These are phyloP conservation scores for Glonium stellatum DNA, from an alignment of 495 filamentous ascomycete genomes.

Conservation along the genomic window DNA sequence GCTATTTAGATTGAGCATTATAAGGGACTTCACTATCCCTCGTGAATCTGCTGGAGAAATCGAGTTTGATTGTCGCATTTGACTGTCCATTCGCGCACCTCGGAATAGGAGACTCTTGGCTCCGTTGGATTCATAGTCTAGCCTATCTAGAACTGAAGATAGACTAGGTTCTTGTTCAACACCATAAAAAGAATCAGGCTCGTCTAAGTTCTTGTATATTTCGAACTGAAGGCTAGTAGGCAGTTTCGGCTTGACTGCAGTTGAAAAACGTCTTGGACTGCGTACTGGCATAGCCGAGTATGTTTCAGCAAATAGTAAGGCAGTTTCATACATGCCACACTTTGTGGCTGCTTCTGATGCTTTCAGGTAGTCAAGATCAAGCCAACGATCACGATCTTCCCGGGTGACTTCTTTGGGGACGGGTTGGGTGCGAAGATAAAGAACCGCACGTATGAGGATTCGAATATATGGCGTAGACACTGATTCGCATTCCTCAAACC, in stretches of 20 bases:
- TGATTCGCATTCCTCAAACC: constrained; percentile 42
- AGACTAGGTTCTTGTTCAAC: constrained; percentile 71
- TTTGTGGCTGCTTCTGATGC: constrained; percentile 68
- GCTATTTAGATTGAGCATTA: constrained; percentile 61
- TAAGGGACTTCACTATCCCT: constrained; percentile 55
- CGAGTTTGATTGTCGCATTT: constrained; percentile 51
- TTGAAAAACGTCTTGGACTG: constrained; percentile 60
- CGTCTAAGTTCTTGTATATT: constrained; percentile 86
- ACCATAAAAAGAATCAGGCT: constrained; percentile 95
- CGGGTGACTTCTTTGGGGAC: constrained; percentile 66
- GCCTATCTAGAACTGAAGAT: constrained; percentile 63
- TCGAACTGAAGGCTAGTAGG: constrained; percentile 62
- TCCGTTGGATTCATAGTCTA: constrained; percentile 89
- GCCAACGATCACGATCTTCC: constrained; percentile 73
- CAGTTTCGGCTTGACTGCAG: constrained; percentile 44
- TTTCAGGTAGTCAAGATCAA: constrained; percentile 69
- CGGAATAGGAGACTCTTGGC: constrained; percentile 84
- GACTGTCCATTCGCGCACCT: constrained; percentile 84
- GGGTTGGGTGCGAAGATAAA: constrained; percentile 84
- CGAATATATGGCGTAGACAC: constrained; percentile 43
- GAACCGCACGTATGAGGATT: constrained; percentile 66
- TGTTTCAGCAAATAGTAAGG: constrained; percentile 76
- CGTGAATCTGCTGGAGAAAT: constrained; percentile 35
- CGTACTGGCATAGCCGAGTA: constrained; percentile 41
- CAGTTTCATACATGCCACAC: constrained; percentile 82